Conservation (phyloP, 129 eudicot species). For the Smallanthus sonchifolius region DNA sequence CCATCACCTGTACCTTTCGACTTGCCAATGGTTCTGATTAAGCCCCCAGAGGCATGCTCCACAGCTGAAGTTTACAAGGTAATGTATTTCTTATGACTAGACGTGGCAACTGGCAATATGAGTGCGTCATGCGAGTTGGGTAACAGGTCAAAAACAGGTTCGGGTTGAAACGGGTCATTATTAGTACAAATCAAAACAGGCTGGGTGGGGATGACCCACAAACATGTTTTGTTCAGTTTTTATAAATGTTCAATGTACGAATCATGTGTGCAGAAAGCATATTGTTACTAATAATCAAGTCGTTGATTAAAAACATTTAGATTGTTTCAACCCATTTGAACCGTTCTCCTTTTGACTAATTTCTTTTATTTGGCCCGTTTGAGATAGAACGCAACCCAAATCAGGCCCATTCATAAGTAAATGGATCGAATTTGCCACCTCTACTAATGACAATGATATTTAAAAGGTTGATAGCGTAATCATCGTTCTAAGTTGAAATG, state of each 20-base stretch:
- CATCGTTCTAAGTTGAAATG: background rate
- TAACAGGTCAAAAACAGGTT: background rate
- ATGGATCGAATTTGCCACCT: too few species aligned
- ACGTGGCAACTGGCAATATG: background rate
- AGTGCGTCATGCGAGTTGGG: background rate
- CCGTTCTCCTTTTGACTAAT: background rate
- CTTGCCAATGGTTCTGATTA: conserved; percentile 90
- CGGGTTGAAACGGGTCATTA: background rate
- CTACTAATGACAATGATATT: too few species aligned
- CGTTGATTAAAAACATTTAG: background rate
- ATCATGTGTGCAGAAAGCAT: background rate
- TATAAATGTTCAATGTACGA: background rate
- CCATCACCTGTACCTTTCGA: conserved; percentile 58
- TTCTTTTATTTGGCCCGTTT: background rate
- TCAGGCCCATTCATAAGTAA: background rate
- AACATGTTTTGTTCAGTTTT: background rate
- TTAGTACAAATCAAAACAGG: background rate
- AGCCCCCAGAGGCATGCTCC: conserved; percentile 94
- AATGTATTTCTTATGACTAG: conserved; percentile 1
- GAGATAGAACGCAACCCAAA: background rate
- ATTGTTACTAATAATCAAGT: background rate
- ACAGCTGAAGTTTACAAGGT: conserved; percentile 99
- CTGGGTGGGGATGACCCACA: background rate
- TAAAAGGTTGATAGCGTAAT: too few species aligned
- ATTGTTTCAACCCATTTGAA: background rate